Base-by-base conservation (phyloP, 495 filamentous ascomycete species). In the Aspergillus nidulans region DNA sequence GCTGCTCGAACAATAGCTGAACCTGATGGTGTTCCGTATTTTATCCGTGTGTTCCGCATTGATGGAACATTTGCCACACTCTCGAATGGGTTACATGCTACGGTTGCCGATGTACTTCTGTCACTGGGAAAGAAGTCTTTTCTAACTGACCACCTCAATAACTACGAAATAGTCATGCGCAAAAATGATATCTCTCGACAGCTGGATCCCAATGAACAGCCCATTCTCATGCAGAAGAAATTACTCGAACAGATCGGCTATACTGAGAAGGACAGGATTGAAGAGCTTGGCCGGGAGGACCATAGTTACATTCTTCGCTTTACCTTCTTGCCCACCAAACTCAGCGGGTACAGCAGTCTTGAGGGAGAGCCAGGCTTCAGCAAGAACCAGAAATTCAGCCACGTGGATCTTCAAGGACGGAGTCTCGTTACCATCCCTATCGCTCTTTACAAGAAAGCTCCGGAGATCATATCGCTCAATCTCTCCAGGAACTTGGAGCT, bases 221-320 rank as follows among this genome's bases (percentile, higher is more conserved):
- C 95, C 9, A 81, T 99, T 19, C 77, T 90, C 38, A 91, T 99
- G 61, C 95, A 99, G 65, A 97, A 96, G 69, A 83, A 85, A 25
- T 77, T 99, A 23, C 78, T 99, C 7, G 88, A 96, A 69, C 90
- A 97, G 69, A 87, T 91, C 26, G 94, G 94, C 12, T 98, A 96
- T 65, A 87, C 86, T n/a, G 80, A 87, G 25, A 84, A 82, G 20
- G 95, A 99, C 65, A 82, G 82, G 36, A 83, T 97, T 39, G 92
- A 97, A 63, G 94, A 97, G 54, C 85, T 99, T 49, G 94, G 94
- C n/a, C 84, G 94, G 41, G 94, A 99, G 67, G 94, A 99, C 69
- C 95, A 97, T 69, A 92, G 91, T 62, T 97, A 97, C 60, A 78
- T 99, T 6, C 92, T 92, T 62, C 90, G 94, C 7, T 97, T 97